Base-by-base conservation (phyloP, 2,329 filamentous ascomycete genomes). In the Cercospora citrullina region DNA sequence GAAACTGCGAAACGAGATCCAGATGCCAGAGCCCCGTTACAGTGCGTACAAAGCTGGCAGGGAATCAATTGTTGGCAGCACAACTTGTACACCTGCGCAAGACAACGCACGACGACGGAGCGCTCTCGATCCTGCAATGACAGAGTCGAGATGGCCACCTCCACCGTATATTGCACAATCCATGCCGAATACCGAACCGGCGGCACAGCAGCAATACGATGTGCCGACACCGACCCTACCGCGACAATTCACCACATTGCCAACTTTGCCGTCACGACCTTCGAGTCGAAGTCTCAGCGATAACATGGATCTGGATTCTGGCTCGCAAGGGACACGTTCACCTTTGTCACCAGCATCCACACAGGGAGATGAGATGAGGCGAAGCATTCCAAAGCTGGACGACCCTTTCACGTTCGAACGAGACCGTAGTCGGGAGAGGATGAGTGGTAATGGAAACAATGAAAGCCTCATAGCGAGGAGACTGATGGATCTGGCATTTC, bases 1-100 rank as follows among this genome's bases (percentile, higher is more conserved):
- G 80, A 94, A 90, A 76, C 84, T 99, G 45, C 87, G 90, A 33
- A 97, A 96, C 75, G 95, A 99, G 78, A 90, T 94, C 5, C 93
- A 95, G 42, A 86, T 91, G 68, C 94, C 94, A 0, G 93, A 97
- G 73, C 95, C 95, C 21, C 87, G 89, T 21, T 99, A 93, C 77
- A 92, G 89, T 65, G 85, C 89, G 1, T 98, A 97, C 81, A 97
- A 94, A 77, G 87, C 91, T 1, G 76, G 77, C 12, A 81, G 81
- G 65, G 84, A 85, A 60, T 77, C 76, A 0, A 72, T 77, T 67
- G 26, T 76, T 72, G 23, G 73, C 69, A 63, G 51, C 16, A 64
- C 23, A 71, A 31, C 23, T 39, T 60, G 16, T 36, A 55, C 65
- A n/a, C 48, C 45, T 63, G 65, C 61, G 26, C 72, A 66, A 59